Base-by-base conservation (phyloP, 2,329 filamentous ascomycete species). In the Aspergillus udagawae region DNA sequence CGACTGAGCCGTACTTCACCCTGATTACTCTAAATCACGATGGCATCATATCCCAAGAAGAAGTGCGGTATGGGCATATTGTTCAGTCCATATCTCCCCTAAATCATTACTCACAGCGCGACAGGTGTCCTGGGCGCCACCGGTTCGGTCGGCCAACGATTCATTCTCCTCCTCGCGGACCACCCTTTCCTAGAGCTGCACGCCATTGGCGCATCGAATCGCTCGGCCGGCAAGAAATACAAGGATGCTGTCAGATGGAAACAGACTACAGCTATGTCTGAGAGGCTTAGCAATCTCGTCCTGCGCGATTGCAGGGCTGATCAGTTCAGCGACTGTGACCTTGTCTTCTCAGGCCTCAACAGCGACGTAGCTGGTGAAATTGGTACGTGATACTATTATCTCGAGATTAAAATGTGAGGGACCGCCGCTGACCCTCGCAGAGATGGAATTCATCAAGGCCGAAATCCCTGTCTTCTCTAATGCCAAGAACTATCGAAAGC, bases 381-480 rank as follows among this genome's bases (percentile, higher is more conserved):
- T 71, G 92, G 91, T 95, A 80, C 55, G 84, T 60, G 49, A 14
- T 35, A 21, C n/a, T n/a, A 51, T 29, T 41, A 10, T 41, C 49
- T 29, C 21, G 9, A 6, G 21, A 41, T n/a, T 17, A 23, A n/a
- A 47, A 51, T 6, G 7, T 49, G 23, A 38, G 4, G 35, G 23
- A n/a, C 21, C 8, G 12, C 21, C 10, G 44, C 21, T 29, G 25
- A 28, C n/a, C 12, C n/a, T 27, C 56, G 49, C 67, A 92, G 92
- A 97, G 76, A 90, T 90, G 84, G 90, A 90, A 65, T 97, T 97
- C 75, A 83, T 96, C 70, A 89, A 88, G 71, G 88, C 91, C 60
- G 87, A 96, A 70, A 86, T 97, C 52, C 86, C 91, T 68, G 89
- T 97, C 73, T 97, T 99, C 81, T 96, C 92, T 68, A 99, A 97